phyloP scores from a whole-genome alignment of 2,329 filamentous ascomycete species.

The Fusarium staphyleae region DNA sequence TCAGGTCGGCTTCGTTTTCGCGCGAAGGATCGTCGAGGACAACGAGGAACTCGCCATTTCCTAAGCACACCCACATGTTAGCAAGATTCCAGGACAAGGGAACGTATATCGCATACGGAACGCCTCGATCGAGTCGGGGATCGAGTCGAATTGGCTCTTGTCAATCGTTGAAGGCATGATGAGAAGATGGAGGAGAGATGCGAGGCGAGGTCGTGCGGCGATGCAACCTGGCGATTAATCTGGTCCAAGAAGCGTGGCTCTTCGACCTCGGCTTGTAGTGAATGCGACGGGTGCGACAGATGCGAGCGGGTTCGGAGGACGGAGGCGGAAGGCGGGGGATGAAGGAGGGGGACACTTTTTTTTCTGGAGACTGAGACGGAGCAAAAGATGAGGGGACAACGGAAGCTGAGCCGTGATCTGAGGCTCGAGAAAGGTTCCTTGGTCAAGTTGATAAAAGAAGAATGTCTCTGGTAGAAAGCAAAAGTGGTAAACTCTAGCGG shows the following conservation, averaged over 20 bases:
- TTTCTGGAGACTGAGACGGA: conserved; percentile 8
- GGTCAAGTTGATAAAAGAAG: neutral
- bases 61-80: conserved; percentile 49
- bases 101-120: conserved; percentile 60
- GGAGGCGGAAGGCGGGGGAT: conserved; percentile 28
- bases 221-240: neutral
- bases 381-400: neutral
- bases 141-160: conserved; percentile 66
- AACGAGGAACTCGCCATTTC: conserved; percentile 89
- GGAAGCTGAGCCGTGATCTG: conserved; percentile 19
- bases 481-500: conserved; percentile 1
- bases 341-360: conserved; percentile 27
- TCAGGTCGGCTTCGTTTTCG: conserved; percentile 98
- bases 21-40: conserved; percentile 91
- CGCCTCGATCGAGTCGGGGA: conserved; percentile 68
- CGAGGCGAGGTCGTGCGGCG: neutral
- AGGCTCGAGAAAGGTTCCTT: conserved; percentile 1
- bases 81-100: neutral
- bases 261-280: conserved; percentile 32
- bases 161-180: conserved; percentile 61
- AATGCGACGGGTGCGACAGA: conserved; percentile 32
- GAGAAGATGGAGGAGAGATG: conserved; percentile 4
- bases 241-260: neutral
- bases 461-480: neutral
- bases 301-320: conserved; percentile 31